Evolutionary conservation across 176 grass and related monocot genomes (phyloP), one percentile per base, ranked within the genome.

Genomic region (Triticum monococcum): DNA sequence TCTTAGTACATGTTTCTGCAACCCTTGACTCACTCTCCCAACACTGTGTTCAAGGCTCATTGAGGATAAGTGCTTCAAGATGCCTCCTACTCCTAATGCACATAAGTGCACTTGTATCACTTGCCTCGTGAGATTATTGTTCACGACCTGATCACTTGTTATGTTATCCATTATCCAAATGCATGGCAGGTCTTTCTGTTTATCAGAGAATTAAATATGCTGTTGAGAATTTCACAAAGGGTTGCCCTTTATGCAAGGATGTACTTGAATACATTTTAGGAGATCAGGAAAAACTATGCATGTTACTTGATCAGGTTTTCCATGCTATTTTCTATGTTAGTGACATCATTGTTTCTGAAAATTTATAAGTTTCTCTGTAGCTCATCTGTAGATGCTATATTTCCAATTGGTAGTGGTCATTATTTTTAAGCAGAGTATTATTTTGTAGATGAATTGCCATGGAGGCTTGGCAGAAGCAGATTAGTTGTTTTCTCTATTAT

Each of bases 241-340:
- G 86, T 40, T 38, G 94, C 94, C 73, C 97, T 94, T 88, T 92
- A 99, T 90, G 97, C 89, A 67, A 83, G 93, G 77, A 88, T 92
- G 61, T 99, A 99, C 79, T 74, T 99, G 80, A 88, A 89, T 64
- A 96, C 90, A 24, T 67, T 94, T 80, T 79, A 99, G 68, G 87
- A 94, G 86, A 91, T 99, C 68, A 91, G 94, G 79, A 88, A 78
- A 85, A 99, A 99, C 92, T 99, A 45, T 11, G 6, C 66, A 2
- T 3, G 26, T 50, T 72, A 43, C 77, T 74, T 40, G 79, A 48
- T 38, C 37, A 38, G 37, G 36, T 37, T 37, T 37, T 37, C 7
- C 36, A 37, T 37, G 36, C 7, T 37, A 1, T 37, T 38, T 38
- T 38, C 9, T 8, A 1, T 9, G 8, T 38, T 8, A 38, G 37